Base-by-base conservation (phyloP, 2,329 filamentous ascomycete genomes). In the Cytospora paraplurivora region DNA sequence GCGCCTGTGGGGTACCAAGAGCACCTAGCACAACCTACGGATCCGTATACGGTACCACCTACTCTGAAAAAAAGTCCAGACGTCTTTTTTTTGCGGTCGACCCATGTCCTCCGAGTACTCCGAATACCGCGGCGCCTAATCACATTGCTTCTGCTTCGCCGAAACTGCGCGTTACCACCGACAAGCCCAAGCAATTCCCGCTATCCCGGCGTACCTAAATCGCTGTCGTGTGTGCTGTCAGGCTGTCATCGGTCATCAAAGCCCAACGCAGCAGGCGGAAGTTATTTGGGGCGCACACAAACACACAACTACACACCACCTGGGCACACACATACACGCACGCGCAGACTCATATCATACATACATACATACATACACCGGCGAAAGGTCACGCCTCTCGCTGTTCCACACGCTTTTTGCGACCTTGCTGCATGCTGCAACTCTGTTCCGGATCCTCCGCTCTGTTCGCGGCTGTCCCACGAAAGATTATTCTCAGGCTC, bases 301-400 rank as follows among this genome's bases (percentile, higher is more conserved):
- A 44, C 38, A 44, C 38, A 47, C 44, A 47, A 8, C 5, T n/a
- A 47, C 41, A 47, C n/a, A 19, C 41, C 35, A 13, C 8, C 4
- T 15, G 4, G 12, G 13, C 10, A 13, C 37, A 38, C 12, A 13
- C 37, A 38, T 15, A 38, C 37, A 13, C 37, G 15, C 37, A 13
- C 37, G 17, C 41, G 10, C 17, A 44, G 7, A 19, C 17, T n/a
- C 41, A 44, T n/a, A 19, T 7, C 13, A 44, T n/a, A 7, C 41
- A 44, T n/a, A n/a, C 41, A 19, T 7, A 34, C 44, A 49, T 27
- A 59, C 19, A 27, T 47, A 51, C 37, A 47, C 34, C 56, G 21
- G 32, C 51, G 19, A 57, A 62, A 64, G 62, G 62, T 64, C 62
- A 64, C 62, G 62, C 62, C 62, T 62, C 47, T 47, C 47, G 49